These are phyloP conservation scores for Zoysia pacifica DNA, from an alignment of 176 grass and related monocot genomes.

Conservation along the genomic window DNA sequence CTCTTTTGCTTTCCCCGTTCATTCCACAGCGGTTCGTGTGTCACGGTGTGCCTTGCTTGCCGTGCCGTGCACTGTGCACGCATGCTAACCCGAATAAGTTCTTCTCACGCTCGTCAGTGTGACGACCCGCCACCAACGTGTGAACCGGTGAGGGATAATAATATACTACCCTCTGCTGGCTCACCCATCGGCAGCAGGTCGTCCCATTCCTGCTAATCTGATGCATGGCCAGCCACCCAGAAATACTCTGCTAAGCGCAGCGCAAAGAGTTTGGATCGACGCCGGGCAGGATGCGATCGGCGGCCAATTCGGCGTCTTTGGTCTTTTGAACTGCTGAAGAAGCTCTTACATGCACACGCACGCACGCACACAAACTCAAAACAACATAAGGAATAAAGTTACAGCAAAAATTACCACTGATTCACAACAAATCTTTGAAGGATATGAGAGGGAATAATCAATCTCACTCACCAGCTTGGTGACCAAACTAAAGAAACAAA, in stretches of 20 bases:
- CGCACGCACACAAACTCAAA: neutral
- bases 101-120: too few species aligned
- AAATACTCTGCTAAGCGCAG: neutral
- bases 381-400: neutral
- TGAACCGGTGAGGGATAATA: too few species aligned
- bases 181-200: too few species aligned
- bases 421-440: constrained; percentile 34
- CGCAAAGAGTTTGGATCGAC: neutral
- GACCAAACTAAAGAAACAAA: neutral
- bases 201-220: neutral
- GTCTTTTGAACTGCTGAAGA: neutral
- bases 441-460: constrained; percentile 32
- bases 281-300: neutral
- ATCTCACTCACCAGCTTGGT: constrained; percentile 31
- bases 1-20: constrained; percentile 31
- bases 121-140: too few species aligned
- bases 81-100: neutral
- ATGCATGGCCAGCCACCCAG: neutral
- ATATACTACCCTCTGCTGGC: too few species aligned
- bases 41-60: neutral
- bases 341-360: too few species aligned
- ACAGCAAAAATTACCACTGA: neutral
- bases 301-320: constrained; percentile 21
- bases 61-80: neutral
- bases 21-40: neutral